Evolutionary conservation across 1,284 basidiomycete genomes (phyloP).

Genomic region (Inonotus hispidus): DNA sequence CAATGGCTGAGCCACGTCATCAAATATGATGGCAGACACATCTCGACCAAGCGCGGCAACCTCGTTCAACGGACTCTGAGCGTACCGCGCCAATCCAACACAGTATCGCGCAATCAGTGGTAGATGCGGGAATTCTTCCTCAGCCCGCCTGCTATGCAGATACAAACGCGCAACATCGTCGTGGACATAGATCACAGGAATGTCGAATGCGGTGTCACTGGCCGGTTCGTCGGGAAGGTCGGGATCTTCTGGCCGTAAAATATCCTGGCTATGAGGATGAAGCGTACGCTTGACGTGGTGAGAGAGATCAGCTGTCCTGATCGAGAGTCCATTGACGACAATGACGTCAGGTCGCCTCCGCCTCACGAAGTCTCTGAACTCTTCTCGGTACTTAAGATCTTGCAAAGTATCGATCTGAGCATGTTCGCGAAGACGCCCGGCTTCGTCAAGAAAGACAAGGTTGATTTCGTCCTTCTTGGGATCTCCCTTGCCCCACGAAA

Average conservation of each 20-base stretch:
- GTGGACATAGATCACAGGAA: conserved; percentile 78
- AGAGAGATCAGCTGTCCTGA: conserved; percentile 73
- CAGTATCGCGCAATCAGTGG: conserved; percentile 89
- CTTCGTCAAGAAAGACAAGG: conserved; percentile 82
- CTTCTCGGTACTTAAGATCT: conserved; percentile 59
- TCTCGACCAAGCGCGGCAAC: conserved; percentile 84
- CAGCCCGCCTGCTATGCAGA: conserved; percentile 85
- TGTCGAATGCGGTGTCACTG: conserved; percentile 42
- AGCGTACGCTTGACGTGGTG: conserved; percentile 57
- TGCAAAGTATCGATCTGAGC: conserved; percentile 85
- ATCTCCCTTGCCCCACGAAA: conserved; percentile 95
- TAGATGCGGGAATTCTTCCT: conserved; percentile 81
- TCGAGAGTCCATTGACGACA: conserved; percentile 84
- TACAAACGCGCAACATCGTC: conserved; percentile 95
- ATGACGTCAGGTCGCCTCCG: conserved; percentile 85
- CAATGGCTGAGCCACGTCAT: conserved; percentile 84
- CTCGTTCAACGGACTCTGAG: conserved; percentile 92
- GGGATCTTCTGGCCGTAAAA: conserved; percentile 21
- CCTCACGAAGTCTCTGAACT: conserved; percentile 79
- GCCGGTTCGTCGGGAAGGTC: conserved; percentile 28
- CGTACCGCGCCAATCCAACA: conserved; percentile 89
- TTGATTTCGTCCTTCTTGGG: conserved; percentile 87
- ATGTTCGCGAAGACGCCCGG: conserved; percentile 85
- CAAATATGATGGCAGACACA: conserved; percentile 75
- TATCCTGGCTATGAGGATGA: conserved; percentile 4